These are phyloP conservation scores for Thelonectria discophora DNA, from an alignment of 2,329 filamentous ascomycete species.

Conservation along the genomic window DNA sequence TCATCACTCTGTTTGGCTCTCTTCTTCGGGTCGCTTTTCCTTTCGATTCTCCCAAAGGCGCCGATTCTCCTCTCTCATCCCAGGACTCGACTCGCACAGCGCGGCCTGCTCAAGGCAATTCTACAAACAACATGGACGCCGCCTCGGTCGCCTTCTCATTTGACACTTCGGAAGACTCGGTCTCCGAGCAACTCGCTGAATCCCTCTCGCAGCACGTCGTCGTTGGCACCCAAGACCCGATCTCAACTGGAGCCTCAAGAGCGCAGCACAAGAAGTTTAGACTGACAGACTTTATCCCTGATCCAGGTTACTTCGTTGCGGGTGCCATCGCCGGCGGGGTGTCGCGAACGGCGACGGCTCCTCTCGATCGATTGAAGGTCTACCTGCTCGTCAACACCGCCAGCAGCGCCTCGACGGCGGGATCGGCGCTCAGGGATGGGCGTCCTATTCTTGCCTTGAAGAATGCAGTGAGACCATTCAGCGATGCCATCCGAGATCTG, in stretches of 20 bases:
- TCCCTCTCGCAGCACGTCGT: constrained; percentile 40
- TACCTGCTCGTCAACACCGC: constrained; percentile 92
- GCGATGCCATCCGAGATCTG: constrained; percentile 77
- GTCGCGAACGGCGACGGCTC: constrained; percentile 93
- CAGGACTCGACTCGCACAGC: constrained; percentile 14
- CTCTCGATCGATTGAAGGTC: constrained; percentile 95
- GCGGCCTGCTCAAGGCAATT: constrained; percentile 29
- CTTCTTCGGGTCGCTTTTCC: constrained; percentile 73
- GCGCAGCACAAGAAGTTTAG: constrained; percentile 54
- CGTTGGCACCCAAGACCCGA: constrained; percentile 49
- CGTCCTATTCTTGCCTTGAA: constrained; percentile 70
- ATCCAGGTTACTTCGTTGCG: constrained; percentile 97
- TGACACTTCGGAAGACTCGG: constrained; percentile 35
- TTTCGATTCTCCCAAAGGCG: constrained; percentile 46
- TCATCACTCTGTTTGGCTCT: constrained; percentile 78
- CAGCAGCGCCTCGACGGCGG: constrained; percentile 59
- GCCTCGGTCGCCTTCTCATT: constrained; percentile 31
- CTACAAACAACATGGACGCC: constrained; percentile 34
- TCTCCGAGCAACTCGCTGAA: constrained; percentile 39
- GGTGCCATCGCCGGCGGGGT: constrained; percentile 94
- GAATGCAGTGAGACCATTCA: constrained; percentile 73
- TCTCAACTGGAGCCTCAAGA: constrained; percentile 47
- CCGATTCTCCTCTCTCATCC: constrained; percentile 32
- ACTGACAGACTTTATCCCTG: constrained; percentile 76
- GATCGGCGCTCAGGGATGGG: constrained; percentile 75